A percentile compares a stretch with the other conserved stretches of the same genome.
Evolutionary conservation across 163 green algal species (phyloP).

Genomic region (Scenedesmus sp.): DNA sequence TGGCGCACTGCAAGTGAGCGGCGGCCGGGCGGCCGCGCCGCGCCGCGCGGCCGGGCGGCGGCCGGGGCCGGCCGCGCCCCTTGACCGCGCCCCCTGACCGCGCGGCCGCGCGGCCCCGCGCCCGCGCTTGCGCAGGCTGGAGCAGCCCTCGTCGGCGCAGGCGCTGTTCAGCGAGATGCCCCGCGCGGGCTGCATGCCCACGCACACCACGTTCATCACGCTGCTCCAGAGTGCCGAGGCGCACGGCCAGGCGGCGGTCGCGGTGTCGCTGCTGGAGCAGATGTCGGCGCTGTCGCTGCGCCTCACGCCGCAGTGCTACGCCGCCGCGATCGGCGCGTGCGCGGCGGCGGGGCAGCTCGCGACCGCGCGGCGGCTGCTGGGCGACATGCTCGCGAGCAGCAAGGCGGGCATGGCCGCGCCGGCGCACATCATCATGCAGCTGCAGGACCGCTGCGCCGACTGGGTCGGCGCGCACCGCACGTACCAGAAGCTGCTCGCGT

Average conservation of each 20-base stretch:
- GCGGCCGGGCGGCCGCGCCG: no score
- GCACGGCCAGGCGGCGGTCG: neutral
- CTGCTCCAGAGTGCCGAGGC: slow-evolving; percentile 38
- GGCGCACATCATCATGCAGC: slow-evolving; percentile 39
- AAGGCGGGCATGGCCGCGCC: slow-evolving; percentile 38
- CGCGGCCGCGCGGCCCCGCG: no score
- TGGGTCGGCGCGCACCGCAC: slow-evolving; percentile 33
- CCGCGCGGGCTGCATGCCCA: slow-evolving; percentile 24
- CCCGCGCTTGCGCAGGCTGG: slow-evolving; percentile 26
- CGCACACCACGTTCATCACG: slow-evolving; percentile 42
- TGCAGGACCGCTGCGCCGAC: slow-evolving; percentile 47
- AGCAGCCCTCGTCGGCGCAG: slow-evolving; percentile 13
- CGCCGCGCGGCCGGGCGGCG: no score
- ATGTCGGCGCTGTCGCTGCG: slow-evolving; percentile 33
- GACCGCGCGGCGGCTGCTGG: slow-evolving; percentile 36
- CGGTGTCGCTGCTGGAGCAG: slow-evolving; percentile 38
- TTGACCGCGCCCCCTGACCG: no score
- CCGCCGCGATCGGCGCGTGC: slow-evolving; percentile 39
- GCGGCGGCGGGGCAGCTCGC: slow-evolving; percentile 30
- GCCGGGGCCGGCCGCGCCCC: no score
- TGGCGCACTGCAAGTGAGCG: slow-evolving; percentile 43
- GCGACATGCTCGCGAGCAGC: slow-evolving; percentile 4
- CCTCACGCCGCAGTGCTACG: slow-evolving; percentile 40
- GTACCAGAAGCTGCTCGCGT: slow-evolving; percentile 33
- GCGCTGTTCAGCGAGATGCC: slow-evolving; percentile 36